Base-by-base conservation (phyloP, 2,329 filamentous ascomycete species). In the Aureobasidium sp. region DNA sequence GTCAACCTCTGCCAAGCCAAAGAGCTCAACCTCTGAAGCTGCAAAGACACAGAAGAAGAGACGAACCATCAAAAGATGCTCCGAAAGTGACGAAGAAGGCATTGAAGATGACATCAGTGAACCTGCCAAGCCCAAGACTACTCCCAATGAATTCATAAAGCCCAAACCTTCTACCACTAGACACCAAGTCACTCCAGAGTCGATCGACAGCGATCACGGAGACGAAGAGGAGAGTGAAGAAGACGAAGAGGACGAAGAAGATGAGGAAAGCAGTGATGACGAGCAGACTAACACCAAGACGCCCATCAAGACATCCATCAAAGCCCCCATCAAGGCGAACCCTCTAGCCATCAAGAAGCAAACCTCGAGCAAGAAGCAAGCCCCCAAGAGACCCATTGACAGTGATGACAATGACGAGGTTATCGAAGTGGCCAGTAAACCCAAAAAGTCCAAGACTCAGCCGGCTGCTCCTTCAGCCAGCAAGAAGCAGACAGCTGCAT, bases 21-120 rank as follows among this genome's bases (percentile, higher is more conserved):
- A 44, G 57, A 59, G 57, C 45, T 59, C 54, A 59, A 59, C 54
- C 54, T 59, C 54, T 21, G 32, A 47, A 27, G 53, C 41, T 11
- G 34, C n/a, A 21, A 45, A 36, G 11, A 32, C 39, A 27, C 16
- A 45, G 5, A 7, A 7, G 11, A 42, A 37, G 34, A 58, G 13
- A 30, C 32, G 15, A 29, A 45, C 11, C 25, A 30, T 54, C 50
- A 30, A 21, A 30, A 48, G 32, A 37, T 37, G 25, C 32, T 8
- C 7, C n/a, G 41, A 45, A 21, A 47, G 29, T 47, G 41, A 48
- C 1, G 32, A 47, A 25, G 49, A 57, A 11, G n/a, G 15, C 27
- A 48, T 16, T 27, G 41, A 57, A 11, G 29, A 16, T 34, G 1
- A 3, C 3, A 16, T n/a, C 53, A 21, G n/a, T 25, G 41, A 25